Evolutionary conservation across 2,329 filamentous ascomycete genomes (phyloP).

Genomic region (Calcarisporium arbuscula): DNA sequence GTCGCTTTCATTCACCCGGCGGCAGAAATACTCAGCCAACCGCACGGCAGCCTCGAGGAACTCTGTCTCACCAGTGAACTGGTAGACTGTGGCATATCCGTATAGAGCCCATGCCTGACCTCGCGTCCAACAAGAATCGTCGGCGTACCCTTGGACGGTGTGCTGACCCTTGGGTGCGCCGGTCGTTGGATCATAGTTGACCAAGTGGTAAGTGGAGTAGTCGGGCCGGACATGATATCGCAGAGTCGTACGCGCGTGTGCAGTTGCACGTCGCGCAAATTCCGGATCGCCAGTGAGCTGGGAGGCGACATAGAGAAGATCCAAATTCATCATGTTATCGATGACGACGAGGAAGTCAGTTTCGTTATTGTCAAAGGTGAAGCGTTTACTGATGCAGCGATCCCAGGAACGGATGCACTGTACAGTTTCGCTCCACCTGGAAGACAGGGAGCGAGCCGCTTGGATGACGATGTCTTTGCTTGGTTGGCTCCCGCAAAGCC

Average conservation of each 20-base stretch:
- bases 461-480: constrained; percentile 7
- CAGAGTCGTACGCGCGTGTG: constrained; percentile 7
- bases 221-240: constrained; percentile 7
- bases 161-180: constrained; percentile 8
- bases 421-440: constrained; percentile 10
- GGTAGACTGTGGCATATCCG: constrained; percentile 9
- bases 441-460: constrained; percentile 6
- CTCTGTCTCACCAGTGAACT: constrained; percentile 5
- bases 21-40: constrained; percentile 6
- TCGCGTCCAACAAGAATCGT: constrained; percentile 9
- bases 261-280: constrained; percentile 6
- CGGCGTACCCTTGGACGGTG: constrained; percentile 10
- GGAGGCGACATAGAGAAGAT: constrained; percentile 8
- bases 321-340: constrained; percentile 15
- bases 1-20: constrained; percentile 5
- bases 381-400: constrained; percentile 2
- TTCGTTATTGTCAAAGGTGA: constrained; percentile 4
- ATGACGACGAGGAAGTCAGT: constrained; percentile 10
- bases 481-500: constrained; percentile 1
- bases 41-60: constrained; percentile 7
- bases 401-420: constrained; percentile 12
- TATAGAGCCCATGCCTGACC: constrained; percentile 11
- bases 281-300: constrained; percentile 8
- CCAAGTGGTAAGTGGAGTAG: constrained; percentile 11
- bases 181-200: constrained; percentile 9